Base-by-base conservation (phyloP, 306 rosid genomes). In the Herpetospermum pedunculosum region DNA sequence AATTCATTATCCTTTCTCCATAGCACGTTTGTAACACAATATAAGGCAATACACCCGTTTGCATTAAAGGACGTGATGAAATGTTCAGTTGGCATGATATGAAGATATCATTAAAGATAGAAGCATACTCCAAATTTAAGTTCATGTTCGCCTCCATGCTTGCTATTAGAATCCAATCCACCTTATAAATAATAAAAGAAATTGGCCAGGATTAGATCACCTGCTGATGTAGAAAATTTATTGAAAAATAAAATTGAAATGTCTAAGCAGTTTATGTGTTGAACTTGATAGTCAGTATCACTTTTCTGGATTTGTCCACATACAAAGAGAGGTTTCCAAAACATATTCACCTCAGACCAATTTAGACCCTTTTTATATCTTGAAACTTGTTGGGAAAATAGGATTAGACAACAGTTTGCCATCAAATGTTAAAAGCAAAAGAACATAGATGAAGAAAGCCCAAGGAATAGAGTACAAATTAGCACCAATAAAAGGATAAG, bases 41-140 rank as follows among this genome's bases (percentile, higher is more conserved):
- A n/a, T 6, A 63, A 53, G 23, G 44, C 26, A 62, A 62, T 60
- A 60, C 4, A 32, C 11, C 47, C 4, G 6, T 63, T 63, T 34
- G 26, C 60, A 53, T 53, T 26, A 23, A 53, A 63, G 23, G 25
- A 32, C 43, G 37, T 63, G 44, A 60, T 18, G 29, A 63, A 63
- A 63, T 63, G 47, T 35, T 63, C 48, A 63, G 41, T 63, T 63
- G 76, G 53, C 63, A 72, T 58, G 77, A 79, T 32, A 75, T 63
- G 44, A 75, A 77, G 75, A 67, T 71, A 81, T 77, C 57, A 32
- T 52, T 25, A 34, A 64, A 74, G 74, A 83, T 48, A 84, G 82
- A 78, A 70, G 81, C 83, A 68, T 91, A 94, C 99, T 84, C 85
- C 92, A 76, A 89, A 81, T 82, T 84, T 83, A 78, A 89, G 86